Conservation (phyloP, 106 monocot genomes). For the Platanthera guangdongensis region DNA sequence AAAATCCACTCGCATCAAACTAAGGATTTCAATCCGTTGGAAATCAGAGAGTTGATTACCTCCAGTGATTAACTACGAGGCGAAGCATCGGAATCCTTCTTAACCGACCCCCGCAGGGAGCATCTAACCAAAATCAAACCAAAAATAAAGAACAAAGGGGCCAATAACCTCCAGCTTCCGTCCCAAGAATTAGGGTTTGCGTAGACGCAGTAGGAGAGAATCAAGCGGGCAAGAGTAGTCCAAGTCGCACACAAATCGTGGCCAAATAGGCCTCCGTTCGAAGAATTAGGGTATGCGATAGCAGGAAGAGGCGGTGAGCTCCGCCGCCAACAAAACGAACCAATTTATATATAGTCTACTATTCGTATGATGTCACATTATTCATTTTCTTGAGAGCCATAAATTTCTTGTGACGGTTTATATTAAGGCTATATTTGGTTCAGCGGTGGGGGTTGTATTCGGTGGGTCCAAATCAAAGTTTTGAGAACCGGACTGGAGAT, state of each 20-base stretch:
- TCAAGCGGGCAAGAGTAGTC: not conserved
- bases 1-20: not conserved
- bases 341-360: no score
- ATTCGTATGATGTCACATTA: no score
- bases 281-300: not conserved
- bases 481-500: no score
- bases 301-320: no score
- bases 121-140: not conserved
- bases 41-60: not conserved
- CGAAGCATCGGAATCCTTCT: conserved; percentile 7
- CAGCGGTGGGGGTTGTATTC: no score
- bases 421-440: no score
- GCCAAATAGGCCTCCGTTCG: not conserved
- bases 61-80: not conserved
- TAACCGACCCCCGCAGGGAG: not conserved
- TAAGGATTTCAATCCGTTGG: not conserved
- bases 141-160: not conserved
- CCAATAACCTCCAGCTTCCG: not conserved
- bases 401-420: no score
- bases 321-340: no score
- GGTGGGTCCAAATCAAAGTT: no score
- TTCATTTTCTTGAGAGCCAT: no score
- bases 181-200: not conserved
- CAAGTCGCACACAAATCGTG: not conserved
- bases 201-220: not conserved